Conservation (phyloP, 805 yeast genomes). For the Yarrowia hollandica region DNA sequence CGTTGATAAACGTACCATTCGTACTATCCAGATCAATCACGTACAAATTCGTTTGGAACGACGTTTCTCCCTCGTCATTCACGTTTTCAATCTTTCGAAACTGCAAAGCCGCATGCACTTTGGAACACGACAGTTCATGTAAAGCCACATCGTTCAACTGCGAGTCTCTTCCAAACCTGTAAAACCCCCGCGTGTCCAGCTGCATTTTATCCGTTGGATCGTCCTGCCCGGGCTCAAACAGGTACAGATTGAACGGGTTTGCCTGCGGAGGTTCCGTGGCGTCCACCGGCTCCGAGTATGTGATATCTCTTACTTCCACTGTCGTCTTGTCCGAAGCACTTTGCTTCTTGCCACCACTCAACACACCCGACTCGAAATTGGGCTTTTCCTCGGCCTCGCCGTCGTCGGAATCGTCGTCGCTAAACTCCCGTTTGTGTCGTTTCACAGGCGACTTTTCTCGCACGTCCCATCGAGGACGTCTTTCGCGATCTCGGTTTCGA, state of each 20-base stretch:
- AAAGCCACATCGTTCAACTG: conserved; percentile 3
- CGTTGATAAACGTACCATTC: conserved; percentile 10
- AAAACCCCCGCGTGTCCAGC: neutral
- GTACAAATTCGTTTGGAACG: conserved; percentile 10
- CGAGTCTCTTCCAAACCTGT: conserved; percentile 22
- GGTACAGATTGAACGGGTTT: conserved; percentile 2
- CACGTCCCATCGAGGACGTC: conserved; percentile 11
- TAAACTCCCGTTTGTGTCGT: neutral
- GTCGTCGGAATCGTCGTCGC: conserved; percentile 12
- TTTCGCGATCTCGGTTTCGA: conserved; percentile 2
- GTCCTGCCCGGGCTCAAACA: conserved; percentile 16
- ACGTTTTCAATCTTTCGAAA: conserved; percentile 20
- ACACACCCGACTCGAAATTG: conserved; percentile 1
- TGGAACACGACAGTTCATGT: conserved; percentile 3
- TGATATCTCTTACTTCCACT: conserved; percentile 2
- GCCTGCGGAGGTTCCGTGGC: conserved; percentile 14
- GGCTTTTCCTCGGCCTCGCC: conserved; percentile 9
- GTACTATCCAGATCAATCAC: conserved; percentile 22
- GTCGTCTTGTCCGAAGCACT: no score
- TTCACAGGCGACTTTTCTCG: conserved; percentile 4
- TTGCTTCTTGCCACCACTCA: neutral
- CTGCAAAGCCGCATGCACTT: conserved; percentile 21
- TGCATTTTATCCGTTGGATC: conserved; percentile 3
- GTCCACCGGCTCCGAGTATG: conserved; percentile 12
- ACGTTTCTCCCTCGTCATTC: conserved; percentile 19